Percentiles rank a stretch among this genome's conserved stretches.
These are phyloP conservation scores for Suhomyces faveliae DNA, from an alignment of 805 yeast genomes.

Conservation along the genomic window DNA sequence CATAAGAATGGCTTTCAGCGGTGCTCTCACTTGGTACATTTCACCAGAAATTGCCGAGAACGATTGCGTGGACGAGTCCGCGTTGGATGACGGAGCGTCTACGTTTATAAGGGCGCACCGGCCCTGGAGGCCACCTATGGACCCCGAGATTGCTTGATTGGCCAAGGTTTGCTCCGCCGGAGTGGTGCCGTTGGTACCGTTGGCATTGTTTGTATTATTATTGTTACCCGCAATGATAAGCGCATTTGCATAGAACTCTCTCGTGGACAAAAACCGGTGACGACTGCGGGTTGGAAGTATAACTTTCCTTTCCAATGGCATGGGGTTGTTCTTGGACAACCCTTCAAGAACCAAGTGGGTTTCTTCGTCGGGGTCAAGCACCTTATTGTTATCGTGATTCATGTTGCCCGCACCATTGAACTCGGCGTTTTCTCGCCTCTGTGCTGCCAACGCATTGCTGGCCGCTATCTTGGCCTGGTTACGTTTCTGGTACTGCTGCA, in stretches of 20 bases:
- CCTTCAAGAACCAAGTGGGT: conserved; percentile 90
- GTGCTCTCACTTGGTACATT: conserved; percentile 46
- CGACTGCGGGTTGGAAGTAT: conserved; percentile 69
- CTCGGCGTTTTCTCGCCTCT: conserved; percentile 64
- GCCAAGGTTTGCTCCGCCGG: conserved; percentile 41
- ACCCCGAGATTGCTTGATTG: conserved; percentile 46
- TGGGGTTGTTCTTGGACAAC: conserved; percentile 72
- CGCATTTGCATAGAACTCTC: conserved; percentile 93
- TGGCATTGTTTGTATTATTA: conserved; percentile 22
- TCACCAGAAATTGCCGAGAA: conserved; percentile 64
- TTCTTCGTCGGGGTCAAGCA: conserved; percentile 86
- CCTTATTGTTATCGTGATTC: conserved; percentile 32
- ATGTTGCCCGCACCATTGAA: conserved; percentile 27
- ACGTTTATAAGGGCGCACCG: conserved; percentile 73
- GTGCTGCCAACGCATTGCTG: conserved; percentile 75
- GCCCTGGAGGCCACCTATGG: conserved; percentile 76
- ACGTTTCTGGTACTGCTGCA: conserved; percentile 87
- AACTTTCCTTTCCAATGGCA: conserved; percentile 78
- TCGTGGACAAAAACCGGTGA: conserved; percentile 74
- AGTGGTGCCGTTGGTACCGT: conserved; percentile 12
- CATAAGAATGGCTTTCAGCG: conserved; percentile 41
- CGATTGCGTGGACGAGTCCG: conserved; percentile 32
- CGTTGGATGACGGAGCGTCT: conserved; percentile 31
- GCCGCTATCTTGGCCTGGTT: conserved; percentile 90
- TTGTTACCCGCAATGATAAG: conserved; percentile 60